Conservation (phyloP, 805 yeast species). For the Candida caryicola region DNA sequence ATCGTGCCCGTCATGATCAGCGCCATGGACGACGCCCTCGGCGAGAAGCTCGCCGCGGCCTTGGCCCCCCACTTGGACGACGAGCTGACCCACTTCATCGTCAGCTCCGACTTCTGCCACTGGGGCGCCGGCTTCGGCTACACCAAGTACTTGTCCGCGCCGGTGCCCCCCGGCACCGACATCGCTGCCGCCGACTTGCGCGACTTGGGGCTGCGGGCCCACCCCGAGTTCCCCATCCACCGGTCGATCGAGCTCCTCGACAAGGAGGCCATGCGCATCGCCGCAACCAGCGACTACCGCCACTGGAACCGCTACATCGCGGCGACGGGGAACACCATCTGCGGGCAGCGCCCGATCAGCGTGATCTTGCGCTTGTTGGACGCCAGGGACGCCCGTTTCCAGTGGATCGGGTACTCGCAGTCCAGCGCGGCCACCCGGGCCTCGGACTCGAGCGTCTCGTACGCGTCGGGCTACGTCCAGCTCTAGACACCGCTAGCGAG, state of each 20-base stretch:
- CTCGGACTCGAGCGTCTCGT: constrained; percentile 82
- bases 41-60: constrained; percentile 42
- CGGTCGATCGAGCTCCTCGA: constrained; percentile 76
- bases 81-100: constrained; percentile 62
- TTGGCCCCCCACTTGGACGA: constrained; percentile 55
- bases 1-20: constrained; percentile 84
- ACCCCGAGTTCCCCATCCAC: constrained; percentile 48
- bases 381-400: constrained; percentile 31
- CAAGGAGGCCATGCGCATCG: constrained; percentile 61
- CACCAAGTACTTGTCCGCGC: constrained; percentile 30
- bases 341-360: constrained; percentile 85
- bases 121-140: constrained; percentile 62
- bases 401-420: constrained; percentile 82
- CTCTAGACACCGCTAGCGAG: neutral
- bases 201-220: neutral
- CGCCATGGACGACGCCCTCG: constrained; percentile 47
- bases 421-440: constrained; percentile 51
- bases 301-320: constrained; percentile 67
- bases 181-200: constrained; percentile 2
- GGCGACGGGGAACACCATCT: constrained; percentile 80
- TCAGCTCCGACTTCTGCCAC: constrained; percentile 93
- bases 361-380: constrained; percentile 59
- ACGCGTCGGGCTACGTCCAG: constrained; percentile 72
- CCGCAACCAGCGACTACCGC: constrained; percentile 52
- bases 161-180: neutral